Evolutionary conservation across 352 stramenopile species (phyloP).

Genomic region (Phytophthora rubi): DNA sequence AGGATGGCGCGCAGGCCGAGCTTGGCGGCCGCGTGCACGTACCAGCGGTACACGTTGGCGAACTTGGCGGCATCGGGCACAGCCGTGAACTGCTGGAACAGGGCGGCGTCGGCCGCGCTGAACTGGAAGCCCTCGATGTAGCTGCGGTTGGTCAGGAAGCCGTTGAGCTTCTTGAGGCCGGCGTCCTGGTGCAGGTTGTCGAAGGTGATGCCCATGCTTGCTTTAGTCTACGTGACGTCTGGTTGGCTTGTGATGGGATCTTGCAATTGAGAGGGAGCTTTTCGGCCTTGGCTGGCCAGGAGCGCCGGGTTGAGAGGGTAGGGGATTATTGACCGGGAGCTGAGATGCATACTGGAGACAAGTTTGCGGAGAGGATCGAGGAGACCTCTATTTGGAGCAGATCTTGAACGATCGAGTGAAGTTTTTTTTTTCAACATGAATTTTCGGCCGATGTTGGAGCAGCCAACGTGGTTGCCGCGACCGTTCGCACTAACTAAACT

Average conservation of each 20-base stretch:
- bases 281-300: conserved; percentile 41
- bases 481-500: too few relatives aligned
- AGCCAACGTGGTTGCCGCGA: too few relatives aligned
- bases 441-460: background rate
- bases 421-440: conserved; percentile 1
- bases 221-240: background rate
- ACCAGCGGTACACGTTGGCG: conserved; percentile 76
- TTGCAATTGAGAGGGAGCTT: conserved; percentile 14
- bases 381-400: conserved; percentile 9
- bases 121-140: conserved; percentile 86
- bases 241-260: conserved; percentile 35
- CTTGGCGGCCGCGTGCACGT: conserved; percentile 69
- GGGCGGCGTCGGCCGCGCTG: conserved; percentile 61
- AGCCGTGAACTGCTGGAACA: conserved; percentile 57
- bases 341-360: conserved; percentile 27
- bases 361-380: conserved; percentile 22
- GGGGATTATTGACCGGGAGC: conserved; percentile 8
- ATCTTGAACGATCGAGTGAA: conserved; percentile 8
- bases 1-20: conserved; percentile 56
- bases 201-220: conserved; percentile 65
- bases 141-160: conserved; percentile 78
- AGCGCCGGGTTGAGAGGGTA: conserved; percentile 10
- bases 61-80: conserved; percentile 57
- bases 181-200: conserved; percentile 64
- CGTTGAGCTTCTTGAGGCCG: conserved; percentile 82